phyloP scores from a whole-genome alignment of 306 rosid species.

The Glycyrrhiza uralensis region DNA sequence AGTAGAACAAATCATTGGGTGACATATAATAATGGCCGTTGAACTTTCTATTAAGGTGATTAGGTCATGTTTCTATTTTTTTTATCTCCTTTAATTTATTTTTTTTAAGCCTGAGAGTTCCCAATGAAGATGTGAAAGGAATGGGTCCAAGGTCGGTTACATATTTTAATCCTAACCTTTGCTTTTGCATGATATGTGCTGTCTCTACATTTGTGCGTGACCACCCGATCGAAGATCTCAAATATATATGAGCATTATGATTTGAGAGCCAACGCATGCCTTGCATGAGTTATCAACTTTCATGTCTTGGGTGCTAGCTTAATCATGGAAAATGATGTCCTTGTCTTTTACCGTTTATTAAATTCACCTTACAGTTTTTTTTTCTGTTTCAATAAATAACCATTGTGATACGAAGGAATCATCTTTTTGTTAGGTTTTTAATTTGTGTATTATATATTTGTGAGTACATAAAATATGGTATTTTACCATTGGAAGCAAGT shows the following conservation, averaged over 20 bases:
- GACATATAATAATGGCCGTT: conserved; percentile 50
- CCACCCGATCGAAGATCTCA: conserved; percentile 21
- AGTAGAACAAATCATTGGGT: conserved; percentile 46
- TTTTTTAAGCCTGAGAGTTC: conserved; percentile 21
- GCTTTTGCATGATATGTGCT: conserved; percentile 36
- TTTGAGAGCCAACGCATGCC: conserved; percentile 42
- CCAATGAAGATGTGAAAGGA: conserved; percentile 43
- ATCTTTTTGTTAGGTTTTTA: not conserved
- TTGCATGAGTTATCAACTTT: conserved; percentile 45
- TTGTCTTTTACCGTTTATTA: conserved; percentile 24
- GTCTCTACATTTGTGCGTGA: conserved; percentile 15
- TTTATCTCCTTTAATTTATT: not conserved
- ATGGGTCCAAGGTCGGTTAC: conserved; percentile 67
- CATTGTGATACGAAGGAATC: conserved; percentile 7
- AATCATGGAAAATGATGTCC: conserved; percentile 35
- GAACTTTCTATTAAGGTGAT: conserved; percentile 46
- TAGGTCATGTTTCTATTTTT: conserved; percentile 36
- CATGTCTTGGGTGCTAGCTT: conserved; percentile 27
- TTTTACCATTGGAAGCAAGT: conserved; percentile 14
- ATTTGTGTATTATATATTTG: not conserved
- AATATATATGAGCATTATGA: conserved; percentile 14
- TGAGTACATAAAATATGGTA: not conserved
- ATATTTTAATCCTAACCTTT: conserved; percentile 36
- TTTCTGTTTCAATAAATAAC: conserved; percentile 6
- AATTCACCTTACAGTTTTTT: conserved; percentile 19